Evolutionary conservation across 192 early-diverging fungal genomes (phyloP).

Genomic region (Coemansia asiatica): DNA sequence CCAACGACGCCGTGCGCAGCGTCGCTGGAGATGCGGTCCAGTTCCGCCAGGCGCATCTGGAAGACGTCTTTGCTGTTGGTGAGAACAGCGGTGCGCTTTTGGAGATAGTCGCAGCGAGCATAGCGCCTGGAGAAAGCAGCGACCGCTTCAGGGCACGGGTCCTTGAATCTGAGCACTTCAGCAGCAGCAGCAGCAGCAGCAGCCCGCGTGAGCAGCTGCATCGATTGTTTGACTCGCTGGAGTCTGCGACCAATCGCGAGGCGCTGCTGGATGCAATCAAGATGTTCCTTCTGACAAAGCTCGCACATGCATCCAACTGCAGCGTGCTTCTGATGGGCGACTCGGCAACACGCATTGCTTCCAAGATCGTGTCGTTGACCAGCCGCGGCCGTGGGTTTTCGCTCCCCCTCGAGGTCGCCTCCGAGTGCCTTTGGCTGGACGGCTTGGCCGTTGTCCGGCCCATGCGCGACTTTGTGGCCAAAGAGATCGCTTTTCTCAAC

Average conservation of each 20-base stretch:
- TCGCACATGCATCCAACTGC: conserved; percentile 58
- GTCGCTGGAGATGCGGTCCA: conserved; percentile 47
- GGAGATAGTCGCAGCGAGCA: conserved; percentile 14
- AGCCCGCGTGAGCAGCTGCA: conserved; percentile 45
- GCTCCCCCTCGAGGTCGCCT: conserved; percentile 71
- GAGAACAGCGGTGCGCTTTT: conserved; percentile 17
- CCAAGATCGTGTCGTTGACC: conserved; percentile 72
- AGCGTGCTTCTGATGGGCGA: conserved; percentile 69
- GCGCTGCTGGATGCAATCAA: conserved; percentile 69
- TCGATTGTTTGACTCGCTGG: conserved; percentile 58
- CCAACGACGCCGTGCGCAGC: conserved; percentile 39
- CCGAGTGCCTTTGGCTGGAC: conserved; percentile 59
- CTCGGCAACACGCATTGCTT: conserved; percentile 76
- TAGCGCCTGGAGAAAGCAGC: conserved; percentile 11
- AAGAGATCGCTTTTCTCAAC: conserved; percentile 77
- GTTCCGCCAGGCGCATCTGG: conserved; percentile 57
- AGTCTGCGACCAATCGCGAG: conserved; percentile 67
- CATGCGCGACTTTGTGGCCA: conserved; percentile 75
- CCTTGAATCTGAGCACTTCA: not conserved
- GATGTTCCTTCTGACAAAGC: conserved; percentile 55
- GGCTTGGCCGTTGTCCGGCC: conserved; percentile 67
- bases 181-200: not conserved
- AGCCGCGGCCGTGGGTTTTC: conserved; percentile 86
- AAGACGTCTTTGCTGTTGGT: conserved; percentile 61
- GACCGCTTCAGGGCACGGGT: not conserved